Percentiles rank a stretch among this genome's conserved stretches.
Evolutionary conservation across 2,329 filamentous ascomycete species (phyloP).

Genomic region (Dothistroma septosporum): DNA sequence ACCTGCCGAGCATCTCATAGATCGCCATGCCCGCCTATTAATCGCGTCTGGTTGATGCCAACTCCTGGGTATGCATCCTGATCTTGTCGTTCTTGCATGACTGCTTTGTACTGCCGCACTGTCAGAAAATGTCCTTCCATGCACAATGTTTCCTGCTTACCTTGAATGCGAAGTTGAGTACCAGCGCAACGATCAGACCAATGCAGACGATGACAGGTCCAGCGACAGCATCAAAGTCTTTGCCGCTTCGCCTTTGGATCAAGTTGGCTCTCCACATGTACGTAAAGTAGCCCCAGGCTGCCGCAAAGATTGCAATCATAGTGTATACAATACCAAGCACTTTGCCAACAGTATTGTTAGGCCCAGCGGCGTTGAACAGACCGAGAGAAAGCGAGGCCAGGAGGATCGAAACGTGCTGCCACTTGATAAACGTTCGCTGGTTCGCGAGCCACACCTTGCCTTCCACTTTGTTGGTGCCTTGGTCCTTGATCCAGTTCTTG

Average conservation of each 20-base stretch:
- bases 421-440: constrained; percentile 96
- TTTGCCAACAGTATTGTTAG: constrained; percentile 68
- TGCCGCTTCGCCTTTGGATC: constrained; percentile 81
- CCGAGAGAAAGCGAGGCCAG: constrained; percentile 79
- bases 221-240: constrained; percentile 84
- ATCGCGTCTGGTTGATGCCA: constrained; percentile 7
- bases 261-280: constrained; percentile 70
- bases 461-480: constrained; percentile 85
- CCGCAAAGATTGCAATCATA: constrained; percentile 74
- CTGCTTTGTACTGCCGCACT: constrained; percentile 18
- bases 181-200: constrained; percentile 71
- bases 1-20: constrained; percentile 2
- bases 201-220: constrained; percentile 80
- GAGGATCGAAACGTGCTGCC: constrained; percentile 91
- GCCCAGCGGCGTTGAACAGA: constrained; percentile 81
- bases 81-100: constrained; percentile 18
- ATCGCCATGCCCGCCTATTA: constrained; percentile 5
- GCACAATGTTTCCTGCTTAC: constrained; percentile 5
- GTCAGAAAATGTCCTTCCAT: background rate
- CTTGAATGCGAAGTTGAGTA: constrained; percentile 87
- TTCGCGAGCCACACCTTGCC: constrained; percentile 99
- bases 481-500: constrained; percentile 86
- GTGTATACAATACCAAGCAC: constrained; percentile 80
- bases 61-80: constrained; percentile 3
- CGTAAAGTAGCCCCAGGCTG: constrained; percentile 81